phyloP scores from a whole-genome alignment of 148 eudicot species.

The Camellia japonica region DNA sequence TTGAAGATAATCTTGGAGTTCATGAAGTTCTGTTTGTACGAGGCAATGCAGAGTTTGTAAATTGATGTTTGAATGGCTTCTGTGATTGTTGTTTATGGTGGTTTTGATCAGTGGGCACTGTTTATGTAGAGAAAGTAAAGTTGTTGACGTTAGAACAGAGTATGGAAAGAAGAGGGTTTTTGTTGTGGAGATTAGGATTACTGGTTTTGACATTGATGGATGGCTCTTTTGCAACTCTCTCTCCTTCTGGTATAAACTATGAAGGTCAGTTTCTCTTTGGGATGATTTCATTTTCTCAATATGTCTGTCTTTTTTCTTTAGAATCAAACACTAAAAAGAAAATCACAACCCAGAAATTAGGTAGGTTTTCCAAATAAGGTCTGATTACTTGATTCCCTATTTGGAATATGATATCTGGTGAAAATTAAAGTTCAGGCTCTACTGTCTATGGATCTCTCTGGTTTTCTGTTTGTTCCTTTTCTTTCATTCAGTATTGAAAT shows the following conservation, averaged over 20 bases:
- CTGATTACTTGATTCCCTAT: neutral
- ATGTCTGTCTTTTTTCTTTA: neutral
- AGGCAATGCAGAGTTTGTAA: slow-evolving; percentile 18
- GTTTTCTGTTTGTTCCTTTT: neutral
- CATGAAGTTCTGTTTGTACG: slow-evolving; percentile 4
- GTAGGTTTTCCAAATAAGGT: neutral
- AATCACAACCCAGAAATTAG: neutral
- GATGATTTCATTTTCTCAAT: neutral
- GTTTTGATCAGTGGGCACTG: slow-evolving; percentile 12
- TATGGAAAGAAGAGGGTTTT: slow-evolving; percentile 33
- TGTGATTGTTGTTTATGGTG: slow-evolving; percentile 10
- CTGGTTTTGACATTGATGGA: slow-evolving; percentile 49
- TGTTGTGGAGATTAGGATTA: slow-evolving; percentile 38
- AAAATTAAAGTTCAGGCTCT: neutral
- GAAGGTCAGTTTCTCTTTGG: slow-evolving; percentile 58
- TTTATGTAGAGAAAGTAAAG: slow-evolving; percentile 9
- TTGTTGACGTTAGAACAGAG: slow-evolving; percentile 10
- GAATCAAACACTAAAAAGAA: neutral
- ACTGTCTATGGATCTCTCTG: neutral
- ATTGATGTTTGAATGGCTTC: slow-evolving; percentile 22
- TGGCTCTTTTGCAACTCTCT: slow-evolving; percentile 62
- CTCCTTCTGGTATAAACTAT: slow-evolving; percentile 90
- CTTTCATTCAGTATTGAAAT: neutral
- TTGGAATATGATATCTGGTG: neutral
- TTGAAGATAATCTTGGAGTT: neutral